Evolutionary conservation across 352 stramenopile genomes (phyloP).

Genomic region (Globisporangium rhizosaccharum): DNA sequence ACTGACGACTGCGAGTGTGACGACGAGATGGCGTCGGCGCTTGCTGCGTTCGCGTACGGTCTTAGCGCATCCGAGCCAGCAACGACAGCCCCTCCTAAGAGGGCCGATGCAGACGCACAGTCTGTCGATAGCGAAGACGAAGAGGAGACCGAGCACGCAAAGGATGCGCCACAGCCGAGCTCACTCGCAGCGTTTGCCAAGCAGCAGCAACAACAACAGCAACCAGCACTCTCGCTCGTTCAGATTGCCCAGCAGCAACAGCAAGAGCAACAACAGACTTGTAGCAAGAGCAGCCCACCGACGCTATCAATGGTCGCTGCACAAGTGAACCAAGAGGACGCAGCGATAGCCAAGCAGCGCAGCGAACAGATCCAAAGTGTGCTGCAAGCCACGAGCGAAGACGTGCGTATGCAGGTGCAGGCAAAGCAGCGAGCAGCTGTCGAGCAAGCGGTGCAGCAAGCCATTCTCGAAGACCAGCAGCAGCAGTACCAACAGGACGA

Average conservation of each 20-base stretch:
- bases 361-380: conserved; percentile 18
- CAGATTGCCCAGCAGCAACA: conserved; percentile 14
- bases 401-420: conserved; percentile 28
- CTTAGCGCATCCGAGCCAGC: background rate
- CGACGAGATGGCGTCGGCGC: conserved; percentile 5
- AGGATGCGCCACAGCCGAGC: background rate
- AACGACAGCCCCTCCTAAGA: background rate
- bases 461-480: conserved; percentile 29
- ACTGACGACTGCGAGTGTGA: background rate
- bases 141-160: background rate
- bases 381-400: conserved; percentile 16
- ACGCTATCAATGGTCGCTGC: conserved; percentile 20
- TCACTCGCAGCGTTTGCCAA: conserved; percentile 32
- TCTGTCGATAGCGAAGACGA: conserved; percentile 26
- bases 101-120: conserved; percentile 23
- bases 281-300: conserved; percentile 7
- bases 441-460: conserved; percentile 23
- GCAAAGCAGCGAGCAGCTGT: conserved; percentile 21
- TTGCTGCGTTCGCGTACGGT: conserved; percentile 5
- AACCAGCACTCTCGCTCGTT: conserved; percentile 12
- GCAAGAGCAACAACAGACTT: conserved; percentile 10
- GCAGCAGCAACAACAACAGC: conserved; percentile 13
- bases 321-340: conserved; percentile 38
- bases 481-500: conserved; percentile 37
- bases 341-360: conserved; percentile 9